These are phyloP conservation scores for Fusarium marasasianum DNA, from an alignment of 2,329 filamentous ascomycete genomes.

Conservation along the genomic window DNA sequence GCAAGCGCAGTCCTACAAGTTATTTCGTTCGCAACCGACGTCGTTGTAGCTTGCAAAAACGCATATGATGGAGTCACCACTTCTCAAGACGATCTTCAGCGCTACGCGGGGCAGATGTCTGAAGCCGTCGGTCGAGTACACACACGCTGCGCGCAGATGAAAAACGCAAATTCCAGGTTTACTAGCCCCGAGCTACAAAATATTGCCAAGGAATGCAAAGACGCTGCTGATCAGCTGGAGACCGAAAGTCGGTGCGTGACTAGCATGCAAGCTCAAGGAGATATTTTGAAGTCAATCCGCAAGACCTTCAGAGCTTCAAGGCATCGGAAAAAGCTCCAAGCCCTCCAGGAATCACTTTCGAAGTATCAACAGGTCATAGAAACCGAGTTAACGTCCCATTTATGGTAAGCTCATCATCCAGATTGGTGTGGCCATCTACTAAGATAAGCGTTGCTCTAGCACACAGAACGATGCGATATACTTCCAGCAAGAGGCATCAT, in stretches of 20 bases:
- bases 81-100: neutral
- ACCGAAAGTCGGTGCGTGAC: accelerated
- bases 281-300: accelerated
- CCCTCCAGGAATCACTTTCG: accelerated
- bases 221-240: accelerated
- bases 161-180: accelerated
- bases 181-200: neutral
- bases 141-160: neutral
- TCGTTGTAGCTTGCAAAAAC: neutral
- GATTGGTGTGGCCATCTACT: accelerated
- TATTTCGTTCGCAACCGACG: constrained; percentile 2
- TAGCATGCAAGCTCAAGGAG: accelerated
- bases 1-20: constrained; percentile 27
- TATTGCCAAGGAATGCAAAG: neutral
- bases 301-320: accelerated
- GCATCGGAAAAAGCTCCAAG: accelerated
- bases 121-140: neutral
- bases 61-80: constrained; percentile 7
- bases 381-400: accelerated
- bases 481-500: neutral
- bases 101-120: neutral
- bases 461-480: neutral
- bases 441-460: accelerated
- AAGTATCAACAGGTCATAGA: accelerated
- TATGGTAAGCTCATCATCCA: neutral